These are phyloP conservation scores for Typha latifolia DNA, from an alignment of 176 grass and related monocot species.

Conservation along the genomic window DNA sequence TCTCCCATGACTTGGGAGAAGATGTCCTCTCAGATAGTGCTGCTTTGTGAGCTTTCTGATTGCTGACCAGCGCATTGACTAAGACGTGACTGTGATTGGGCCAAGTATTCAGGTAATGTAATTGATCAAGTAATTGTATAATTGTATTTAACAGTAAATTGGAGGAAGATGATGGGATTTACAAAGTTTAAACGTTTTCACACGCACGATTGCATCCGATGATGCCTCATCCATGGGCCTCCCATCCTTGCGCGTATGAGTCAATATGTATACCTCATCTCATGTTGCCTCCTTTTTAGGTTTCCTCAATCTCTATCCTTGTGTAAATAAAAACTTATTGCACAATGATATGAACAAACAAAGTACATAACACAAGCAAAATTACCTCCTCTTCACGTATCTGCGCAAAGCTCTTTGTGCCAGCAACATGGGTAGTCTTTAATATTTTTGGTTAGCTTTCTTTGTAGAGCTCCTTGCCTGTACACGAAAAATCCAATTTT, in stretches of 20 bases:
- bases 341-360: constrained; percentile 2
- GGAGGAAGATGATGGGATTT: too few species aligned
- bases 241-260: constrained; percentile 41
- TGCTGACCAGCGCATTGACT: constrained; percentile 14
- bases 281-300: constrained; percentile 29
- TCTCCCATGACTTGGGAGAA: constrained; percentile 19
- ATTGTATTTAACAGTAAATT: too few species aligned
- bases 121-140: constrained; percentile 1
- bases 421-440: constrained; percentile 28
- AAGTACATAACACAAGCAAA: constrained; percentile 6
- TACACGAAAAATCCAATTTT: not conserved
- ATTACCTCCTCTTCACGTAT: constrained; percentile 54
- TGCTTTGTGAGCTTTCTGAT: constrained; percentile 15
- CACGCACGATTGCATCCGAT: constrained; percentile 32
- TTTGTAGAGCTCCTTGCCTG: constrained; percentile 33
- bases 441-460: constrained; percentile 28
- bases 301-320: constrained; percentile 34
- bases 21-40: not conserved
- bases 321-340: constrained; percentile 14
- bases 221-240: constrained; percentile 32
- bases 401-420: constrained; percentile 47
- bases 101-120: constrained; percentile 11
- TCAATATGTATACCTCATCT: constrained; percentile 45
- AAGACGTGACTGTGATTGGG: constrained; percentile 25
- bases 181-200: not conserved